phyloP scores from a whole-genome alignment of 2,329 filamentous ascomycete species.

The Trichophyton verrucosum region DNA sequence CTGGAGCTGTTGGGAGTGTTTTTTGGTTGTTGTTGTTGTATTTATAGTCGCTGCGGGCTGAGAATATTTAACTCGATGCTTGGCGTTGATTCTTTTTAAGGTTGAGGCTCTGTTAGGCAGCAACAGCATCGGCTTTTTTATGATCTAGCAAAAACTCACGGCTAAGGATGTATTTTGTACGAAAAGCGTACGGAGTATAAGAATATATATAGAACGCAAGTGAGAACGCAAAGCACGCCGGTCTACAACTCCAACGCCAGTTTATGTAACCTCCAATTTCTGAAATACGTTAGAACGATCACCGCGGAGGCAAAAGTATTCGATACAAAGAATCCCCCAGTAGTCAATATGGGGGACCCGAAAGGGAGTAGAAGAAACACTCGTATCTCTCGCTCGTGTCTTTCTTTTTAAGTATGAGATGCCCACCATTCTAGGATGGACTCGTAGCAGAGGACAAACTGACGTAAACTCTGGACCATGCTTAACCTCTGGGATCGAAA shows the following conservation, averaged over 20 bases:
- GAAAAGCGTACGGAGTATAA: not conserved
- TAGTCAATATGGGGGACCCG: not conserved
- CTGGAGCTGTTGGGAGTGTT: not conserved
- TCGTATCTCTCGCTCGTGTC: not conserved
- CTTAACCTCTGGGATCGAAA: conserved; percentile 79
- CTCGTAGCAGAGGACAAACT: conserved; percentile 95
- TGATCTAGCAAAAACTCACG: too few species aligned
- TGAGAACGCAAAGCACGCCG: not conserved
- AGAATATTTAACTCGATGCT: too few species aligned
- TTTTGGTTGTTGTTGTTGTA: not conserved
- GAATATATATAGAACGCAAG: not conserved
- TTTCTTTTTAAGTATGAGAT: not conserved
- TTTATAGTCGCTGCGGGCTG: not conserved
- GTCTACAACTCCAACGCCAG: not conserved
- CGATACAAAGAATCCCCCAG: not conserved
- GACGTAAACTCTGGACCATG: conserved; percentile 90
- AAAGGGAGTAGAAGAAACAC: not conserved
- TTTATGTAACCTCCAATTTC: not conserved
- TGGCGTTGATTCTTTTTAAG: not conserved
- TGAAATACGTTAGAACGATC: not conserved
- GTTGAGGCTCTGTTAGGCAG: conserved; percentile 1
- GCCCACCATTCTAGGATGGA: conserved; percentile 76
- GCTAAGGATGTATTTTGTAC: too few species aligned
- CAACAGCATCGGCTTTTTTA: not conserved
- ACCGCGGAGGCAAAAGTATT: not conserved